Conservation (phyloP, 768 basidiomycete species). For the Chalciporus pseudorubinellus region DNA sequence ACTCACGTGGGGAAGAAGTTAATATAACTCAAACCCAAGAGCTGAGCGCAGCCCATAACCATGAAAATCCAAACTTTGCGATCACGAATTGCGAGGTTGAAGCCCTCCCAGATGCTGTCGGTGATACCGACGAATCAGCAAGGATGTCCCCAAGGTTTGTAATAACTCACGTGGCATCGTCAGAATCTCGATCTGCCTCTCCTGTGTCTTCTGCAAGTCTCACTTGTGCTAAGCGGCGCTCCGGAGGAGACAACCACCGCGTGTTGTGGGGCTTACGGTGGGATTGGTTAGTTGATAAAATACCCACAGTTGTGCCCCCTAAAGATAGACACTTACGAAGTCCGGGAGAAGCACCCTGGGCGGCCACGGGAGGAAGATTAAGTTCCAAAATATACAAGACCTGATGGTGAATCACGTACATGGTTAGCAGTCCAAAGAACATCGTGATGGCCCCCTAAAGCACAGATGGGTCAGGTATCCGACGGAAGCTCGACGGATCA, state of each 20-base stretch:
- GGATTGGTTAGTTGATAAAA: neutral
- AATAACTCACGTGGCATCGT: conserved; percentile 13
- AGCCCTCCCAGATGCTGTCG: conserved; percentile 46
- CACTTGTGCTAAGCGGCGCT: conserved; percentile 61
- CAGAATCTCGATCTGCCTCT: conserved; percentile 56
- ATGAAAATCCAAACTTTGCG: conserved; percentile 55
- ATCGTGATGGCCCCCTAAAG: conserved; percentile 62
- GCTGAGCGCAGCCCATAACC: conserved; percentile 47
- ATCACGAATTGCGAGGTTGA: conserved; percentile 57
- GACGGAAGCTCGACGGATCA: neutral
- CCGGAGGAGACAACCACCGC: conserved; percentile 50
- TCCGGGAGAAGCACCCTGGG: conserved; percentile 57
- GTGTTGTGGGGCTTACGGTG: conserved; percentile 55
- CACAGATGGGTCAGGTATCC: neutral
- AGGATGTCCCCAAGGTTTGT: neutral
- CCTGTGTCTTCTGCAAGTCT: conserved; percentile 68
- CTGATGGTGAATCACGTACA: conserved; percentile 34
- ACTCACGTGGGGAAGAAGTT: conserved; percentile 58
- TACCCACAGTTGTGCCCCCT: neutral
- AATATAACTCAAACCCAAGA: conserved; percentile 56
- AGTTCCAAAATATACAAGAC: neutral
- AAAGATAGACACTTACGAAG: conserved; percentile 41
- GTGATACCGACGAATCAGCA: neutral
- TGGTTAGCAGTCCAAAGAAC: conserved; percentile 49
- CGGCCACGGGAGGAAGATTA: neutral